Percentiles rank a stretch among this genome's conserved stretches.
These are phyloP conservation scores for Komagataella mondaviorum DNA, from an alignment of 805 yeast genomes.

Conservation along the genomic window DNA sequence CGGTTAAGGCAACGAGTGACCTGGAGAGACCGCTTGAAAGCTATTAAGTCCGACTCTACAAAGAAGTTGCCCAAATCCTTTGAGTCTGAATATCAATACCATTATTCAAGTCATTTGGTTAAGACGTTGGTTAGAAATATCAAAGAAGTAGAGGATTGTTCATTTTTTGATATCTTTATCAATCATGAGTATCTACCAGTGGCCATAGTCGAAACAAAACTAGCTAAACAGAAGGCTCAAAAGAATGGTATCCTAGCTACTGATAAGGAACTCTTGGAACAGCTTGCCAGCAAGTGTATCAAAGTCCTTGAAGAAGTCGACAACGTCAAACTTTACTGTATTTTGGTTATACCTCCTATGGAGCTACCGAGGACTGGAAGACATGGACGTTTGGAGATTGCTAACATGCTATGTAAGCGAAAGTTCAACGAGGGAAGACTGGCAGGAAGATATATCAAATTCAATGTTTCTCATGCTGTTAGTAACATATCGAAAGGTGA, in stretches of 20 bases:
- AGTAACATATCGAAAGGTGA: constrained; percentile 60
- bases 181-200: constrained; percentile 77
- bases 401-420: constrained; percentile 74
- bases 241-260: background rate
- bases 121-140: constrained; percentile 75
- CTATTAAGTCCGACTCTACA: constrained; percentile 8
- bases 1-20: constrained; percentile 67
- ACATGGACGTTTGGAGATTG: constrained; percentile 84
- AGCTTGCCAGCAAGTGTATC: constrained; percentile 32
- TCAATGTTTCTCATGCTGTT: constrained; percentile 51
- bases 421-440: constrained; percentile 69
- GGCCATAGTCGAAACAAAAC: constrained; percentile 54
- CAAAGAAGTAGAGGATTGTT: constrained; percentile 73
- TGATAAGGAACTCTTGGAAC: constrained; percentile 29
- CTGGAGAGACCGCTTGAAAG: constrained; percentile 38
- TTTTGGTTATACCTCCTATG: constrained; percentile 67
- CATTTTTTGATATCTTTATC: constrained; percentile 75
- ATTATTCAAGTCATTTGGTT: constrained; percentile 78
- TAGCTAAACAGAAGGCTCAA: background rate
- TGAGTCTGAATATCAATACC: constrained; percentile 36
- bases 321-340: constrained; percentile 67
- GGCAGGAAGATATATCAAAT: constrained; percentile 70
- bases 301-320: constrained; percentile 41
- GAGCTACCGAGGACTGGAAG: constrained; percentile 73
- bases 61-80: constrained; percentile 1